Conservation (phyloP, 164 flowering plant genomes). For the Vitis cinerea region DNA sequence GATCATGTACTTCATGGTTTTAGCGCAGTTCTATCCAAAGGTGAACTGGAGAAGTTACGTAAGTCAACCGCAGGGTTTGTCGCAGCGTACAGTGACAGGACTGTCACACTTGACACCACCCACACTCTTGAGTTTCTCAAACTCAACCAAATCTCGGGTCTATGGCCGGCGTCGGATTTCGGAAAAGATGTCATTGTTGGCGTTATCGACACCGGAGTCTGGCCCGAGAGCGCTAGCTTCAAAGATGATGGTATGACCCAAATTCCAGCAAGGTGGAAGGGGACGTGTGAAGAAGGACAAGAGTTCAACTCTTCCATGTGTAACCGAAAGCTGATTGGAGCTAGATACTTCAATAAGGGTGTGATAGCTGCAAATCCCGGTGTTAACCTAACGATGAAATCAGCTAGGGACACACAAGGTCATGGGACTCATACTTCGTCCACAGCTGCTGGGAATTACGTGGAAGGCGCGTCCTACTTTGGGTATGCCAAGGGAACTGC, state of each 20-base stretch:
- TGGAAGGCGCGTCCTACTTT: slow-evolving; percentile 32
- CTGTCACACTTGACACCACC: slow-evolving; percentile 44
- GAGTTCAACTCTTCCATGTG: slow-evolving; percentile 58
- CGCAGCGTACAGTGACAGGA: slow-evolving; percentile 30
- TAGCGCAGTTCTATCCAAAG: slow-evolving; percentile 29
- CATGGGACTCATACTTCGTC: slow-evolving; percentile 72
- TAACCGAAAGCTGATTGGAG: slow-evolving; percentile 67
- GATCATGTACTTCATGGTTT: slow-evolving; percentile 53
- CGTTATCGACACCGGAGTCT: slow-evolving; percentile 58
- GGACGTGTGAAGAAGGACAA: slow-evolving; percentile 43
- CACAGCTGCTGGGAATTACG: slow-evolving; percentile 53
- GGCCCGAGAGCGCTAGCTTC: slow-evolving; percentile 72
- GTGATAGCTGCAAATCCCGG: slow-evolving; percentile 23
- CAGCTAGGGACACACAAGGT: slow-evolving; percentile 50
- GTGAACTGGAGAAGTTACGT: slow-evolving; percentile 27
- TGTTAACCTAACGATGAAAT: slow-evolving; percentile 27
- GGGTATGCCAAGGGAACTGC: slow-evolving; percentile 63
- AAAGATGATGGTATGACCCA: slow-evolving; percentile 50
- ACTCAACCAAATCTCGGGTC: slow-evolving; percentile 34
- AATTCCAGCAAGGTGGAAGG: slow-evolving; percentile 61
- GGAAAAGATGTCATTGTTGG: slow-evolving; percentile 65
- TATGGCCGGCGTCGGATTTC: slow-evolving; percentile 54
- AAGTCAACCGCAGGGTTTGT: slow-evolving; percentile 32
- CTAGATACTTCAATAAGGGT: slow-evolving; percentile 56
- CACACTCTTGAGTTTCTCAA: slow-evolving; percentile 47